These are phyloP conservation scores for Phalaenopsis equestris DNA, from an alignment of 106 monocot species.

Conservation along the genomic window DNA sequence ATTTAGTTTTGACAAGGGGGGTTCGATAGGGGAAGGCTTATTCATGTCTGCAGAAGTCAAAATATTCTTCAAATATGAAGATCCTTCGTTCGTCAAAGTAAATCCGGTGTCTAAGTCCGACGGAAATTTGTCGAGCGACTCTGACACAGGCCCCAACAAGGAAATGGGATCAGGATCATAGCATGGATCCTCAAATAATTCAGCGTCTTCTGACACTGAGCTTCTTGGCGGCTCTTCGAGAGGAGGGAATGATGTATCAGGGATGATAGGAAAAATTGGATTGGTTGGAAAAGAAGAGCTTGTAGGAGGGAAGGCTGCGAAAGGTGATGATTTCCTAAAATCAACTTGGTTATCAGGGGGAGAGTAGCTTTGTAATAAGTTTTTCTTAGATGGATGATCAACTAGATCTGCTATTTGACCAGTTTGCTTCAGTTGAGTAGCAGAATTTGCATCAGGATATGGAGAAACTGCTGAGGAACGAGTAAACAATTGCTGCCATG, in stretches of 20 bases:
- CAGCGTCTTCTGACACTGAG: constrained; percentile 43
- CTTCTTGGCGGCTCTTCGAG: constrained; percentile 23
- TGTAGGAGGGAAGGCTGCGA: constrained; percentile 11
- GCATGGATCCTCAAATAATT: constrained; percentile 82
- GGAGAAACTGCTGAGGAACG: constrained; percentile 60
- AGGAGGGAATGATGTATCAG: constrained; percentile 23
- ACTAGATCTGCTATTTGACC: constrained; percentile 21
- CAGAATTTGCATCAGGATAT: constrained; percentile 25
- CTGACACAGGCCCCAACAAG: constrained; percentile 59
- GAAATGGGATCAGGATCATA: constrained; percentile 62
- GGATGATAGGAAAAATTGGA: background rate
- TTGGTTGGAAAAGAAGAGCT: constrained; percentile 13
- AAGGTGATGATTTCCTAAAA: constrained; percentile 19
- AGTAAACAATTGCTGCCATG: constrained; percentile 90
- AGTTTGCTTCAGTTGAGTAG: constrained; percentile 11
- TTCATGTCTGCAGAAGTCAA: constrained; percentile 20
- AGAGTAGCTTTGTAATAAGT: constrained; percentile 14
- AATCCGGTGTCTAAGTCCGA: constrained; percentile 48
- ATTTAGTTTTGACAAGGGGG: constrained; percentile 49
- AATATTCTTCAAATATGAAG: constrained; percentile 26
- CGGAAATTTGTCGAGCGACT: constrained; percentile 64
- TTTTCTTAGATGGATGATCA: constrained; percentile 24
- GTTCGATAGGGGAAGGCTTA: constrained; percentile 83
- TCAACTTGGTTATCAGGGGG: constrained; percentile 22
- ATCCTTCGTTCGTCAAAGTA: constrained; percentile 24